phyloP scores from a whole-genome alignment of 2,329 filamentous ascomycete species.

The Claviceps sorghi region DNA sequence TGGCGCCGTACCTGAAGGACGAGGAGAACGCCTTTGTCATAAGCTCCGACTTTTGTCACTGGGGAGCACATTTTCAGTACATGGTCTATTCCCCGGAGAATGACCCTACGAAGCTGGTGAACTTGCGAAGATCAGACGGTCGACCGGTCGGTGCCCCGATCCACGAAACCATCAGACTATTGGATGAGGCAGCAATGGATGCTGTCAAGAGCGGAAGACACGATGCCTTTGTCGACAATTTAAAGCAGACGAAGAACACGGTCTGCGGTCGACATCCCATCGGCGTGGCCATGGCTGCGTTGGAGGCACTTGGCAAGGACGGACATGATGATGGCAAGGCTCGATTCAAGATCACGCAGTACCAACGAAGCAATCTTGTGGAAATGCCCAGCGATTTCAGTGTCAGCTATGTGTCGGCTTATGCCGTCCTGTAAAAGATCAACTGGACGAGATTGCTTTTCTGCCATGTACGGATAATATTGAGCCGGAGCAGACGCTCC shows the following conservation, averaged over 20 bases:
- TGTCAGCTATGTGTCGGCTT: constrained; percentile 90
- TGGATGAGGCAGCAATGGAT: constrained; percentile 73
- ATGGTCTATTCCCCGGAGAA: constrained; percentile 50
- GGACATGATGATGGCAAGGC: constrained; percentile 27
- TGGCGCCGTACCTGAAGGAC: constrained; percentile 66
- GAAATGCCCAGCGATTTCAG: constrained; percentile 57
- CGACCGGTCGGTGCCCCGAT: constrained; percentile 38
- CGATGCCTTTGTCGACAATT: constrained; percentile 50
- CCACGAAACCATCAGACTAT: constrained; percentile 66
- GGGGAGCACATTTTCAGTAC: constrained; percentile 72
- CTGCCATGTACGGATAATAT: background rate
- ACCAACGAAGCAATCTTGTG: constrained; percentile 72
- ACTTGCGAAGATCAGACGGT: constrained; percentile 18
- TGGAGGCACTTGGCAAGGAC: constrained; percentile 47
- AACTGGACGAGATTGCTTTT: background rate
- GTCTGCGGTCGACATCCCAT: constrained; percentile 94
- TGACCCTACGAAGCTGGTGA: constrained; percentile 25
- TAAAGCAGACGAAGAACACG: constrained; percentile 68
- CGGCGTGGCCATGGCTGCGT: constrained; percentile 75
- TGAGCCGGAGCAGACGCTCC: background rate
- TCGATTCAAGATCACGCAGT: constrained; percentile 66
- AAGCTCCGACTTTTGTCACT: constrained; percentile 95
- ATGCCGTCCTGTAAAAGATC: constrained; percentile 52
- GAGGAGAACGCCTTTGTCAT: constrained; percentile 69
- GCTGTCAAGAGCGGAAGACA: constrained; percentile 69